Percentiles rank a stretch among this genome's conserved stretches.
These are phyloP conservation scores for Sextonia rubra DNA, from an alignment of 164 flowering plant genomes.

Conservation along the genomic window DNA sequence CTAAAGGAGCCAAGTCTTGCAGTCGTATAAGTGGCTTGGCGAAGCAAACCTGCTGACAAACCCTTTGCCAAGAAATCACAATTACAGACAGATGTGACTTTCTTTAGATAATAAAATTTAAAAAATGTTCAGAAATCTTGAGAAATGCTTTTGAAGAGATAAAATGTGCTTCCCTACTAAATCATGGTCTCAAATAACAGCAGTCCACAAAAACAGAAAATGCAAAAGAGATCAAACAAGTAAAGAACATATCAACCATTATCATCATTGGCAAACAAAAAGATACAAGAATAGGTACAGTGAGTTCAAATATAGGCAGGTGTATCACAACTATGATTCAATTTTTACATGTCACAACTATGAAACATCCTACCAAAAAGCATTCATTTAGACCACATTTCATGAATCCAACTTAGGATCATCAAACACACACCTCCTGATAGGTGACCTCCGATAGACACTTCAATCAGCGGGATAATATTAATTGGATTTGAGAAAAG, in stretches of 20 bases:
- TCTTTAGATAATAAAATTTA: not conserved
- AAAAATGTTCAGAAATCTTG: not conserved
- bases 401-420: not conserved
- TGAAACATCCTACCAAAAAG: not conserved
- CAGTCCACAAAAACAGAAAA: not conserved
- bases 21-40: conserved; percentile 97
- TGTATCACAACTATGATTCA: not conserved
- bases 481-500: not conserved
- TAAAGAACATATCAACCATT: not conserved
- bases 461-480: not conserved
- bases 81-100: not conserved
- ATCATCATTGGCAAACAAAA: too few relatives aligned
- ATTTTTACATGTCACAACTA: not conserved
- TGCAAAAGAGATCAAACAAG: too few relatives aligned
- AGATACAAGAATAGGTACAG: too few relatives aligned
- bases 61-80: conserved; percentile 47
- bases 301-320: too few relatives aligned
- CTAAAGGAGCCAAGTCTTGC: conserved; percentile 92
- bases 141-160: too few relatives aligned
- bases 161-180: not conserved
- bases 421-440: not conserved
- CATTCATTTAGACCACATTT: too few relatives aligned
- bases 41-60: conserved; percentile 83
- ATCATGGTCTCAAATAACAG: not conserved
- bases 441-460: not conserved